Evolutionary conservation across 768 basidiomycete genomes (phyloP).

Genomic region (Xanthoconium stramineum): DNA sequence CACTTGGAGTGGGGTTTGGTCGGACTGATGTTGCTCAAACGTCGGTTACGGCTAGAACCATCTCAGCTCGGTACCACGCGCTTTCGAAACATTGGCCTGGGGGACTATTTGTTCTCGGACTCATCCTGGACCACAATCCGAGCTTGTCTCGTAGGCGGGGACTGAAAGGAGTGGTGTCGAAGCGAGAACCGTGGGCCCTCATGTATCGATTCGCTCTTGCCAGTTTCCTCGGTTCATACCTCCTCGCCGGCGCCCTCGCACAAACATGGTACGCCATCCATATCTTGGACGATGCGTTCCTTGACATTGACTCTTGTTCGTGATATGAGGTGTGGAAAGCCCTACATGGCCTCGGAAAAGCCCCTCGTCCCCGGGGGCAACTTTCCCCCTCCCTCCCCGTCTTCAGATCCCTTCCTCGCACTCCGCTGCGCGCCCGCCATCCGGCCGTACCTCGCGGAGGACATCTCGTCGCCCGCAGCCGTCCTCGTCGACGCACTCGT

Average conservation of each 20-base stretch:
- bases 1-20: too few relatives aligned
- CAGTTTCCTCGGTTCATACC: conserved; percentile 3
- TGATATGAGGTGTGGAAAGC: conserved; percentile 49
- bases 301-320: not conserved
- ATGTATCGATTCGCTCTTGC: conserved; percentile 4
- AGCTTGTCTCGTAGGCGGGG: not conserved
- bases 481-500: conserved; percentile 54
- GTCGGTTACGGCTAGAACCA: too few relatives aligned
- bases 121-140: too few relatives aligned
- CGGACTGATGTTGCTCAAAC: too few relatives aligned
- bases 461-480: conserved; percentile 39
- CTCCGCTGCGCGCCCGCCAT: conserved; percentile 58
- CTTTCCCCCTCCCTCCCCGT: conserved; percentile 39
- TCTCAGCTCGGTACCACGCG: too few relatives aligned
- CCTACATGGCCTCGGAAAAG: conserved; percentile 45
- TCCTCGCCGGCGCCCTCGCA: conserved; percentile 18
- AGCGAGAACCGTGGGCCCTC: too few relatives aligned
- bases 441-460: conserved; percentile 57
- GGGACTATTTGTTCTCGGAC: too few relatives aligned
- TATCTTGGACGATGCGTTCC: not conserved
- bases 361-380: conserved; percentile 47
- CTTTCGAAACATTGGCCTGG: too few relatives aligned
- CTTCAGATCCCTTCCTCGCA: conserved; percentile 44
- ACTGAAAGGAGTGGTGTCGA: too few relatives aligned
- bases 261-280: conserved; percentile 32